These are phyloP conservation scores for Chlamydomonas urium DNA, from an alignment of 139 green algal species.

Conservation along the genomic window DNA sequence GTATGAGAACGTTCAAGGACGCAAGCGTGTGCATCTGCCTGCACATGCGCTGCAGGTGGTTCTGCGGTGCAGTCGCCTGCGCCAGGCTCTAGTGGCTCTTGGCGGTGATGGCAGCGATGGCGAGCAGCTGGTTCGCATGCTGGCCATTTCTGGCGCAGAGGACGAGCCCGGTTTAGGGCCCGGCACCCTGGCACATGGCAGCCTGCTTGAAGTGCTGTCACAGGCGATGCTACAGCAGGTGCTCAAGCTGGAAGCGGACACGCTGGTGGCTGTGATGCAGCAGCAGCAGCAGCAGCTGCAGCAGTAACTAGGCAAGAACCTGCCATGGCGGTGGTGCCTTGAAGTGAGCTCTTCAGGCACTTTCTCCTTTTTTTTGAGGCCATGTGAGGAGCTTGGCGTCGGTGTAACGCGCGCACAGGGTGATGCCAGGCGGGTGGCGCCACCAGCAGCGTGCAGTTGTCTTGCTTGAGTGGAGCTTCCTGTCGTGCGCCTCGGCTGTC, in stretches of 20 bases:
- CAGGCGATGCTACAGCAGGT: constrained; percentile 11
- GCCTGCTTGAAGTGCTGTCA: constrained; percentile 10
- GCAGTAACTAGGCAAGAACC: no score
- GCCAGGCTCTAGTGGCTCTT: constrained; percentile 7
- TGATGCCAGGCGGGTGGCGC: no score
- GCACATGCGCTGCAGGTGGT: constrained; percentile 3
- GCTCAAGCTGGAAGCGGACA: constrained; percentile 16
- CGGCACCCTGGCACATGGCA: not conserved
- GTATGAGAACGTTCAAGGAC: not conserved
- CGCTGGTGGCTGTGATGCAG: not conserved
- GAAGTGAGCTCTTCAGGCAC: no score
- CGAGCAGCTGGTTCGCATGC: not conserved
- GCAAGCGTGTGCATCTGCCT: not conserved
- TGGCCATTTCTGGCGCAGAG: not conserved
- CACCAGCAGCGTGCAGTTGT: no score
- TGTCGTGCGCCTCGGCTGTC: no score
- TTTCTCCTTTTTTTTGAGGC: no score
- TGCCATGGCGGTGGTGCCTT: no score
- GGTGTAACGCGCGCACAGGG: no score
- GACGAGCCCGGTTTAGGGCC: no score
- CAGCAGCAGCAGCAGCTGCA: not conserved
- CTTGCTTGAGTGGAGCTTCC: no score
- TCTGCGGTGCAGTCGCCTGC: not conserved
- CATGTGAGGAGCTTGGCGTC: no score
- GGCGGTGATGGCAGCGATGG: constrained; percentile 4